Evolutionary conservation across 78 protist genomes (phyloP).

Genomic region (slime mould (Dictyostelium discoideum)): dicty_2.7 NC_007088.5:4123501-4124000

Average conservation of each 20-base stretch:
- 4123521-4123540: background rate
- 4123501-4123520: background rate
- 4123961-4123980: background rate
- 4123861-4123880: background rate
- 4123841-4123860: background rate
- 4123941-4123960: background rate
- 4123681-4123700: background rate
- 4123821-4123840: background rate
- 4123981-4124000: too few species aligned
- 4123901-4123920: background rate
- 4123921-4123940: background rate
- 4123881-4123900: background rate
- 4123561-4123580: background rate
- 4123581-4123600: background rate
- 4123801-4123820: background rate
- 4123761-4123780: background rate
- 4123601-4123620: background rate
- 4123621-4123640: background rate
- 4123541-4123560: too few species aligned
- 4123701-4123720: constrained; percentile 3
- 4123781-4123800: background rate
- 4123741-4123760: background rate
- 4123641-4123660: background rate
- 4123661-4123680: background rate
- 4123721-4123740: background rate